A percentile compares a stretch with the other conserved stretches of the same genome.
Evolutionary conservation across 495 filamentous ascomycete species (phyloP).

Genomic region (Trichocladium antarcticum): DNA sequence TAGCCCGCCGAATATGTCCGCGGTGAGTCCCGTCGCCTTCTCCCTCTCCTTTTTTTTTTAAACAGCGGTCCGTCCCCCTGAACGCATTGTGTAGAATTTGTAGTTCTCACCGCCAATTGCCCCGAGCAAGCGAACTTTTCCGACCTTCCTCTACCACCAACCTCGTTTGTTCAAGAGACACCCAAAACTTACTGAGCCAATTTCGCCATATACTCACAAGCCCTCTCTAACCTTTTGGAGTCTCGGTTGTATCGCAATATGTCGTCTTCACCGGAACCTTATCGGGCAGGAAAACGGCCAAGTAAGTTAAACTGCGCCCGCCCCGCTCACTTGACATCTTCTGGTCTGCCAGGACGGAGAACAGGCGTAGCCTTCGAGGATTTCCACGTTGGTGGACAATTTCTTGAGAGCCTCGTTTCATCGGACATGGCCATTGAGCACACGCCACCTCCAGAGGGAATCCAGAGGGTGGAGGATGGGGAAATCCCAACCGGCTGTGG

Average conservation of each 20-base stretch:
- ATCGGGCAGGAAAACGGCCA: slow-evolving; percentile 25
- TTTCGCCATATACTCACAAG: neutral
- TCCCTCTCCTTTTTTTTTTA: too few species aligned
- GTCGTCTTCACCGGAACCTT: slow-evolving; percentile 20
- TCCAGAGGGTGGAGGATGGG: neutral
- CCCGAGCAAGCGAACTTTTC: neutral
- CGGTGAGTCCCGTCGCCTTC: too few species aligned
- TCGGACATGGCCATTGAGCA: neutral
- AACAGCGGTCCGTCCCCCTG: too few species aligned
- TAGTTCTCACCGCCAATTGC: neutral
- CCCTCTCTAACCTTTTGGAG: neutral
- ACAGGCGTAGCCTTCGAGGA: neutral
- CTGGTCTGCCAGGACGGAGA: too few species aligned
- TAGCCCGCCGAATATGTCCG: too few species aligned
- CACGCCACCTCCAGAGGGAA: neutral
- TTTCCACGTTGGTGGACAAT: neutral
- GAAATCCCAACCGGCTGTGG: neutral
- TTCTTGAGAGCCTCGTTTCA: neutral
- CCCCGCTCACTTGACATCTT: neutral
- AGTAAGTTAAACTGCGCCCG: slow-evolving; percentile 18
- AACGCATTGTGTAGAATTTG: too few species aligned
- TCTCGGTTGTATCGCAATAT: slow-evolving; percentile 6
- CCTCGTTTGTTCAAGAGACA: neutral
- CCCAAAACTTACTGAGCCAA: neutral
- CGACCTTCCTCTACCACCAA: neutral